A percentile compares a stretch with the other conserved stretches of the same genome.
These are phyloP conservation scores for Pholiota molesta DNA, from an alignment of 768 basidiomycete species.

Conservation along the genomic window DNA sequence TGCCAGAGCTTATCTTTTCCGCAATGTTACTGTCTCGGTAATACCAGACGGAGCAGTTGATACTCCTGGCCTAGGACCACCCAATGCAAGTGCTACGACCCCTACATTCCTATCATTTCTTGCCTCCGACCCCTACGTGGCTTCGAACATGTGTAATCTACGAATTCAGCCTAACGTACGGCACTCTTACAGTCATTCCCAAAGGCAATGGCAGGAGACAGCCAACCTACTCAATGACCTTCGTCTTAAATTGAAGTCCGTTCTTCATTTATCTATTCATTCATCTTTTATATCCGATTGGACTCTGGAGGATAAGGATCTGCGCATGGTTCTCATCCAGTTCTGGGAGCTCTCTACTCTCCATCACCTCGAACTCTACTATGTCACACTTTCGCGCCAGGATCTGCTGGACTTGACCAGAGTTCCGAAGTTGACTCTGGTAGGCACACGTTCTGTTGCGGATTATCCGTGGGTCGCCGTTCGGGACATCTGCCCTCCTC, in stretches of 20 bases:
- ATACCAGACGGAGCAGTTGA: conserved; percentile 1
- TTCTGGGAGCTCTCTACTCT: conserved; percentile 1
- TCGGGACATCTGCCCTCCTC: neutral
- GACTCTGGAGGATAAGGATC: conserved; percentile 7
- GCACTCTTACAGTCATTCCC: neutral
- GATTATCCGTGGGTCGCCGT: neutral
- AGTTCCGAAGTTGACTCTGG: conserved; percentile 15
- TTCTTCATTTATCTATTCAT: conserved; percentile 6
- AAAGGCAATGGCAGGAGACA: neutral
- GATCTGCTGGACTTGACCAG: conserved; percentile 6
- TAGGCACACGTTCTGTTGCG: conserved; percentile 1
- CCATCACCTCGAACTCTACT: neutral
- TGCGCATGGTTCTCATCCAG: conserved; percentile 3
- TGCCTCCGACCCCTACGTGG: conserved; percentile 1
- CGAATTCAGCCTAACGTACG: neutral
- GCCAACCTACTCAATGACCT: neutral
- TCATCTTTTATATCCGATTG: conserved; percentile 14
- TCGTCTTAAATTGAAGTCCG: conserved; percentile 4
- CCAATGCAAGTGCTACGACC: neutral
- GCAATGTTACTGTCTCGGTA: conserved; percentile 10
- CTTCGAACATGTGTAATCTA: conserved; percentile 8
- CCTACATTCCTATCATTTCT: conserved; percentile 17
- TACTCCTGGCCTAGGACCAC: neutral
- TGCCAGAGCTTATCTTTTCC: conserved; percentile 18
- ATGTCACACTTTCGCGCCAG: conserved; percentile 3